Evolutionary conservation across 1,284 basidiomycete species (phyloP), one percentile per base, ranked within the genome.

Genomic region (Hemileccinum hortonii): DNA sequence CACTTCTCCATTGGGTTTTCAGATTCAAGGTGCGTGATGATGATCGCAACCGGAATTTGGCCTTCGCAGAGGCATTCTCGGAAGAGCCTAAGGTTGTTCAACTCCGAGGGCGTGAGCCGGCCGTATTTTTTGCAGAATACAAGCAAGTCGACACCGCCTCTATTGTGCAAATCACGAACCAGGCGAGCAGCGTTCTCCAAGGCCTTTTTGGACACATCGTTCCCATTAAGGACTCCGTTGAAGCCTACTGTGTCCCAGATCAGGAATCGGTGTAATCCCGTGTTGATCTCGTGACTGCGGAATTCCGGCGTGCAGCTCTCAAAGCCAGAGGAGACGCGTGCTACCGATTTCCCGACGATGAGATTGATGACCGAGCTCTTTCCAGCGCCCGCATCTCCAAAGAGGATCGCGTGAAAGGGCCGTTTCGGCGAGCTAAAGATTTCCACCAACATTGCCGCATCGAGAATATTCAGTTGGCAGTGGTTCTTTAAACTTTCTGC

Each of bases 191-290:
- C 67, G n/a, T 70, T 60, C 14, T 62, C 53, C 35, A 77, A 62
- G 7, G 72, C 71, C 10, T 63, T 38, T 52, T 54, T 18, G 54
- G 60, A 50, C 52, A 57, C 6, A 42, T 49, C 47, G 12, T 57
- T 50, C 8, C 47, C 52, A 12, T 54, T 38, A 15, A 41, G 4
- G 6, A 19, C 29, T 22, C 52, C 64, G 21, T 67, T 64, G 40
- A 69, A 48, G 18, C 64, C 64, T 8, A 67, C 65, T 15, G 73
- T 75, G 44, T 75, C 73, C 67, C 69, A 75, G 37, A 75, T 49
- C 4, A 52, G 50, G 49, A 69, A 65, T 39, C 58, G 51, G 32
- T 57, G 51, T 36, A 50, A 26, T 44, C 59, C 57, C 5, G 61
- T 56, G 18, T 55, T 57, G 45, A 66, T 40, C 39, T 52, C 45